Conservation (phyloP, 2,329 filamentous ascomycete genomes). For the Scytalidium sp. region DNA sequence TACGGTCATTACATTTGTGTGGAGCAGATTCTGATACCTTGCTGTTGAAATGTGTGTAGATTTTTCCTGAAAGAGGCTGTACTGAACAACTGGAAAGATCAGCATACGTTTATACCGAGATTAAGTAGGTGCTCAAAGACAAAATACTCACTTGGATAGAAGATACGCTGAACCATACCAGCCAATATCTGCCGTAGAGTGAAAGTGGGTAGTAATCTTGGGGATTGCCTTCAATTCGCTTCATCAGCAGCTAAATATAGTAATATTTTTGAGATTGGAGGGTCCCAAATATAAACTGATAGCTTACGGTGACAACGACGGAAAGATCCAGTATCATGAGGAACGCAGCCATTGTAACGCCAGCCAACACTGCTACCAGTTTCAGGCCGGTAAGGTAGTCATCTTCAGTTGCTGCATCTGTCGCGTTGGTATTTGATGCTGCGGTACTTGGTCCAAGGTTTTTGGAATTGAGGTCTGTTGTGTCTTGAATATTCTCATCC, state of each 20-base stretch:
- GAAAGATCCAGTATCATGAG: constrained; percentile 15
- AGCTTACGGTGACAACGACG: constrained; percentile 33
- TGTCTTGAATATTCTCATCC: background rate
- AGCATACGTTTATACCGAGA: background rate
- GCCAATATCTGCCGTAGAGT: constrained; percentile 30
- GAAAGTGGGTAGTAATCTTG: constrained; percentile 30
- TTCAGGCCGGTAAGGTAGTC: constrained; percentile 5
- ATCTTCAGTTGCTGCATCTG: constrained; percentile 1
- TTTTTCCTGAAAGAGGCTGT: constrained; percentile 46
- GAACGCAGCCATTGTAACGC: constrained; percentile 12
- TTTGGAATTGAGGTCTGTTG: background rate
- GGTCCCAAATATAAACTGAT: constrained; percentile 35
- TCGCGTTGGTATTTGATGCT: background rate
- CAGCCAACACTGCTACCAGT: background rate
- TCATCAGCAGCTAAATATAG: background rate
- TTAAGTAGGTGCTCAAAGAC: background rate
- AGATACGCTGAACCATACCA: constrained; percentile 31
- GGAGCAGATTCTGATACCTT: constrained; percentile 15
- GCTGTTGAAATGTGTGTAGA: constrained; percentile 41
- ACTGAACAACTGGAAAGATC: constrained; percentile 39
- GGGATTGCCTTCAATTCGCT: constrained; percentile 25
- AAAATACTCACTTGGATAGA: constrained; percentile 8
- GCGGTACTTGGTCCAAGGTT: background rate
- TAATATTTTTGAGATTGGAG: background rate
- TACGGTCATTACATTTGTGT: background rate